phyloP scores from a whole-genome alignment of 148 eudicot genomes.

The Silene uniflora region DNA sequence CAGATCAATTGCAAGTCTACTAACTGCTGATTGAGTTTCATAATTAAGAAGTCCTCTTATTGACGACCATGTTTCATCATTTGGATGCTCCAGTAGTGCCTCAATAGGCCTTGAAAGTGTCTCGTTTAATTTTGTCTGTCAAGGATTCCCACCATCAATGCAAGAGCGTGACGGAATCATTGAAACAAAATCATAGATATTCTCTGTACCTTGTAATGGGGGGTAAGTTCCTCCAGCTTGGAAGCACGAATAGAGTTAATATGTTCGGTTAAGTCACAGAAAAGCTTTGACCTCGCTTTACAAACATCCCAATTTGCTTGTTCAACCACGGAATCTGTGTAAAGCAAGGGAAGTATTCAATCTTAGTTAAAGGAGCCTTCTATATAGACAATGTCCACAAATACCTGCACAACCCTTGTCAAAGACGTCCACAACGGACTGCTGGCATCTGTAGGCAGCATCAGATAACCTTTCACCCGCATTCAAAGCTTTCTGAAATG shows the following conservation, averaged over 20 bases:
- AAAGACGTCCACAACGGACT: slow-evolving; percentile 44
- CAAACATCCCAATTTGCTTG: slow-evolving; percentile 84
- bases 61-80: slow-evolving; percentile 88
- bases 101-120: slow-evolving; percentile 84
- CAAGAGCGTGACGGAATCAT: background rate
- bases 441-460: slow-evolving; percentile 54
- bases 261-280: slow-evolving; percentile 78
- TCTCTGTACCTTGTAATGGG: slow-evolving; percentile 59
- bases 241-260: slow-evolving; percentile 67
- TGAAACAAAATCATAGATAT: too few relatives aligned
- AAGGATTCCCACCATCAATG: slow-evolving; percentile 5
- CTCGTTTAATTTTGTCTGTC: slow-evolving; percentile 68
- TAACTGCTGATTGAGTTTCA: slow-evolving; percentile 71
- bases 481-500: slow-evolving; percentile 65
- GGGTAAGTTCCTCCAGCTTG: slow-evolving; percentile 77
- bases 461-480: slow-evolving; percentile 67
- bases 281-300: slow-evolving; percentile 73
- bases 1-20: slow-evolving; percentile 63
- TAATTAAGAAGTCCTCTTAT: slow-evolving; percentile 73
- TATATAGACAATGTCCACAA: too few relatives aligned
- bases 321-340: slow-evolving; percentile 59
- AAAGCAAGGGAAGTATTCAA: background rate
- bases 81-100: slow-evolving; percentile 85
- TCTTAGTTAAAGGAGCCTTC: background rate
- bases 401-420: slow-evolving; percentile 55